Percentiles rank a stretch among this genome's conserved stretches.
phyloP scores from a whole-genome alignment of 2,329 filamentous ascomycete genomes.

The Colletotrichum aenigma region DNA sequence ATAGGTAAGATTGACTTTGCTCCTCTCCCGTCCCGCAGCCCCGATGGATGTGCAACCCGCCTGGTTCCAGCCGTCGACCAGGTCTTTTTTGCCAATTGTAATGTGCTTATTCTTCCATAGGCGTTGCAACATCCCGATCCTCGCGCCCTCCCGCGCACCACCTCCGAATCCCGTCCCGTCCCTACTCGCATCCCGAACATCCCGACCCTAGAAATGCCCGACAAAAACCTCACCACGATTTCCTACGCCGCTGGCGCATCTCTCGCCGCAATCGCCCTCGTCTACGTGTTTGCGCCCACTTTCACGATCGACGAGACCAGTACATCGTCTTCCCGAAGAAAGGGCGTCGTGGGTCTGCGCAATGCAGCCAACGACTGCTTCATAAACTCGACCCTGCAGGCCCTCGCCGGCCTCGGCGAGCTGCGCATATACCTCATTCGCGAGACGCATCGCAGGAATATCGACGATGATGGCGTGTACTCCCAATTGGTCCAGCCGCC shows the following conservation, averaged over 20 bases:
- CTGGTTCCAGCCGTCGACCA: background rate
- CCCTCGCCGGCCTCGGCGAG: conserved; percentile 87
- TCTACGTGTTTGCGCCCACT: conserved; percentile 98
- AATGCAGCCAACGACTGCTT: conserved; percentile 97
- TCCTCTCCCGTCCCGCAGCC: background rate
- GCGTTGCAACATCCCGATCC: background rate
- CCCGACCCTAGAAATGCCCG: conserved; percentile 64
- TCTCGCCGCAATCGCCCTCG: conserved; percentile 89
- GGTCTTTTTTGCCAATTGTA: background rate
- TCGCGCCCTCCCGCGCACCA: background rate
- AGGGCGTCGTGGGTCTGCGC: conserved; percentile 83
- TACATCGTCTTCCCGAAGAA: conserved; percentile 73
- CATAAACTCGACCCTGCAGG: conserved; percentile 96
- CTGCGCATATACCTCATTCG: conserved; percentile 90
- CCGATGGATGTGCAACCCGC: background rate
- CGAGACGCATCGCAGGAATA: conserved; percentile 81
- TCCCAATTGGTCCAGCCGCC: conserved; percentile 59
- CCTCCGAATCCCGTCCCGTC: background rate
- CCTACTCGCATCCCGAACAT: background rate
- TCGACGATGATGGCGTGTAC: conserved; percentile 82
- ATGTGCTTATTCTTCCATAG: background rate
- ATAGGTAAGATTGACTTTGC: background rate
- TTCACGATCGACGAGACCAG: conserved; percentile 90
- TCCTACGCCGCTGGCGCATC: conserved; percentile 96
- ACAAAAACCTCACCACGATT: conserved; percentile 81